A percentile compares a stretch with the other conserved stretches of the same genome.
These are phyloP conservation scores for sunflower (Helianthus annuus) DNA, from an alignment of 129 eudicot species.

Conservation along the genomic window HanXRQr2.0-SUNRISE NC_035442.2:9899165-9899664, in stretches of 20 bases:
- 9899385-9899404: conserved; percentile 70
- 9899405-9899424: conserved; percentile 71
- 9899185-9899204: background rate
- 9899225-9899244: conserved; percentile 22
- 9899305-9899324: conserved; percentile 54
- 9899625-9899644: background rate
- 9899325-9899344: conserved; percentile 49
- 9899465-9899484: background rate
- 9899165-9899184: background rate
- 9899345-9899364: conserved; percentile 44
- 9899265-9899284: conserved; percentile 83
- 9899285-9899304: conserved; percentile 80
- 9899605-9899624: background rate
- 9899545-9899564: conserved; percentile 66
- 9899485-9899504: background rate
- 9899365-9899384: conserved; percentile 71
- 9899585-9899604: conserved; percentile 64
- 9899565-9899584: conserved; percentile 78
- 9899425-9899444: conserved; percentile 66
- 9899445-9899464: conserved; percentile 44
- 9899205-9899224: background rate
- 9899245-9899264: conserved; percentile 88
- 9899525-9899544: conserved; percentile 52
- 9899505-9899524: conserved; percentile 9
- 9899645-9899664: background rate